Percentiles rank a stretch among this genome's conserved stretches.
phyloP scores from a whole-genome alignment of 2,329 filamentous ascomycete genomes.

The Botrytis pseudocinerea region DNA sequence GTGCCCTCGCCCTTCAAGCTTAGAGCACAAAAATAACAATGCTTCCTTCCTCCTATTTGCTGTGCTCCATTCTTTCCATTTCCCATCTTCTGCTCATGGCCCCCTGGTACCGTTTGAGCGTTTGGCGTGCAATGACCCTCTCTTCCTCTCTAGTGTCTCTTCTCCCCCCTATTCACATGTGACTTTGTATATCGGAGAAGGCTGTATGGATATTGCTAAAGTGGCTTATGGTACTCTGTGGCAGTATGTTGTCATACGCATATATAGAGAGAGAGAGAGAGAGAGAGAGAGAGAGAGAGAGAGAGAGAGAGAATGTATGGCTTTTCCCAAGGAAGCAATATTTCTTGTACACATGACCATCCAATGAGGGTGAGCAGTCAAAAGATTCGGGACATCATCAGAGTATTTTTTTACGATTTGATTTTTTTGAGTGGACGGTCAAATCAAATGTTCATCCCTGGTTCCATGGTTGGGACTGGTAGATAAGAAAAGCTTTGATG shows the following conservation, averaged over 20 bases:
- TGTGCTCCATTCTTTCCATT: not conserved
- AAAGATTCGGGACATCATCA: not conserved
- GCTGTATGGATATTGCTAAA: not conserved
- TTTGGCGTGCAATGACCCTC: not conserved
- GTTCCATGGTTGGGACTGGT: not conserved
- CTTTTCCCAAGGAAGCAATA: not conserved
- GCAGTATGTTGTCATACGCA: not conserved
- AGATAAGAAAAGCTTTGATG: conserved; percentile 1
- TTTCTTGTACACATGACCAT: not conserved
- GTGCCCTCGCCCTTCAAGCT: not conserved
- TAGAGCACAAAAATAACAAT: not conserved
- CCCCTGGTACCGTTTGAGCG: not conserved
- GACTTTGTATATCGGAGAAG: not conserved
- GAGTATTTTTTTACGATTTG: not conserved
- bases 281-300: not conserved
- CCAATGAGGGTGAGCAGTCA: not conserved
- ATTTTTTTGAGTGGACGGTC: not conserved
- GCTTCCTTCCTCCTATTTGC: not conserved
- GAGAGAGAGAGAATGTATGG: not conserved
- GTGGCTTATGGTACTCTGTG: not conserved
- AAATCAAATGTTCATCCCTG: not conserved
- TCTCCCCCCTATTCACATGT: not conserved
- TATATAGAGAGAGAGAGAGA: not conserved
- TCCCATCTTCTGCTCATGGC: not conserved
- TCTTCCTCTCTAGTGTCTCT: not conserved